Evolutionary conservation across 2,329 filamentous ascomycete genomes (phyloP), one percentile per base, ranked within the genome.

Genomic region (Celoporthe dispersa): DNA sequence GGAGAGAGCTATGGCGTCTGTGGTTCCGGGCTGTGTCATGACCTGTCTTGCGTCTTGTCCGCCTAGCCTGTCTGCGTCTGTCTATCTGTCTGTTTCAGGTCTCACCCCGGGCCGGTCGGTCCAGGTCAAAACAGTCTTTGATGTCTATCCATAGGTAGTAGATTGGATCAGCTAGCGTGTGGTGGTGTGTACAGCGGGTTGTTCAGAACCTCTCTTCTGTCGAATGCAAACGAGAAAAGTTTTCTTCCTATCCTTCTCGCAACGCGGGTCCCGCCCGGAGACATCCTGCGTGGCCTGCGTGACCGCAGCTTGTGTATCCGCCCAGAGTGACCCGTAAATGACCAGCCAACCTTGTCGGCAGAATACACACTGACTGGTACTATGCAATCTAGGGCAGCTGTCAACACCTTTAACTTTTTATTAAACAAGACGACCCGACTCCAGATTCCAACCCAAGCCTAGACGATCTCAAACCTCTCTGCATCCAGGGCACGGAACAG

Each of bases 121-220:
- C 41, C 28, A 16, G 19, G 57, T 68, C 66, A 39, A 39, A 37
- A 51, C 22, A 53, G 64, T 55, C 41, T 55, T 11, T 65, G n/a
- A 22, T 55, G 39, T 55, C 57, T 41, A 63, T 66, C 53, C 67
- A 53, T 69, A 71, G 69, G 57, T 66, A 69, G 57, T 66, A 69
- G 69, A 25, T 48, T 69, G 67, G 55, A 64, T 63, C 48, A 69
- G 67, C 48, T 66, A 55, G 60, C 57, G 57, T 60, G 41, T 64
- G 31, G 60, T 31, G 55, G n/a, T 70, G 73, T 68, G 73, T 68
- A 57, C 73, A 64, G 63, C 60, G 35, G 4, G 51, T 67, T 71
- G 66, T 59, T 41, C 67, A 59, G 62, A 63, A 67, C n/a, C n/a
- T 51, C 2, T 67, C 44, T 63, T 41, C 31, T 57, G 69, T 71